Percentiles rank a stretch among this genome's conserved stretches.
These are phyloP conservation scores for Claviceps arundinis DNA, from an alignment of 2,329 filamentous ascomycete species.

Conservation along the genomic window DNA sequence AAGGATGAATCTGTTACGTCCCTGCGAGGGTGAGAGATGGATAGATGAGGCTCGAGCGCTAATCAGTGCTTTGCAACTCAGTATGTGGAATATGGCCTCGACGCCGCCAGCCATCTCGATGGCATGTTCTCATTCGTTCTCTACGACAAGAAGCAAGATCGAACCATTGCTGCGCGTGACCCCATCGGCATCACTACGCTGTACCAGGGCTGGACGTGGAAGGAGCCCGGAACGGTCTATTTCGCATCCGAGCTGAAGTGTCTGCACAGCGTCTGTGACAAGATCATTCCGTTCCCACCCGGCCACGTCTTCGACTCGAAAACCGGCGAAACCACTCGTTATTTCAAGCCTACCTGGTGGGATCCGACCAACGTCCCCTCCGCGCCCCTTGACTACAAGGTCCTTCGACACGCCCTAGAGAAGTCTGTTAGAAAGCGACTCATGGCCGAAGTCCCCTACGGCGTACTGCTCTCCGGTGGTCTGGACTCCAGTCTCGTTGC, in stretches of 20 bases:
- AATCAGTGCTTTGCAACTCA: constrained; percentile 20
- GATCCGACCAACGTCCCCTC: constrained; percentile 67
- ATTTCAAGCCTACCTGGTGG: constrained; percentile 90
- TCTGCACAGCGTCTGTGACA: constrained; percentile 84
- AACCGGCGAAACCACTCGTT: constrained; percentile 71
- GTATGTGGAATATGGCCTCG: constrained; percentile 86
- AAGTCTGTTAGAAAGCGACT: constrained; percentile 87
- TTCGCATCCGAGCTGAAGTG: constrained; percentile 97
- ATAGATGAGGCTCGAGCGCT: not conserved
- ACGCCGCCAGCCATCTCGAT: constrained; percentile 86
- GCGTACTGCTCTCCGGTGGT: constrained; percentile 87
- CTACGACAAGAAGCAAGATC: constrained; percentile 89
- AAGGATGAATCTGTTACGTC: too few relatives aligned
- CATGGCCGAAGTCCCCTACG: constrained; percentile 98
- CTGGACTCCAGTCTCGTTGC: constrained; percentile 92
- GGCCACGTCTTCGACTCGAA: constrained; percentile 94
- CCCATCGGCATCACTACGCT: constrained; percentile 96
- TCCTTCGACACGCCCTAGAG: constrained; percentile 71
- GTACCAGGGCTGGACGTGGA: constrained; percentile 84
- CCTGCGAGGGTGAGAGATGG: too few relatives aligned
- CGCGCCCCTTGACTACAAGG: constrained; percentile 70
- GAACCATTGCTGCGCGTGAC: constrained; percentile 85
- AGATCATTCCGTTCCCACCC: constrained; percentile 86
- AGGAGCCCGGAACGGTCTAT: constrained; percentile 74
- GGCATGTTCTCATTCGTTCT: constrained; percentile 99